Percentiles rank a stretch among this genome's conserved stretches.
phyloP scores from a whole-genome alignment of 2,329 filamentous ascomycete species.

The Fusarium algeriense region DNA sequence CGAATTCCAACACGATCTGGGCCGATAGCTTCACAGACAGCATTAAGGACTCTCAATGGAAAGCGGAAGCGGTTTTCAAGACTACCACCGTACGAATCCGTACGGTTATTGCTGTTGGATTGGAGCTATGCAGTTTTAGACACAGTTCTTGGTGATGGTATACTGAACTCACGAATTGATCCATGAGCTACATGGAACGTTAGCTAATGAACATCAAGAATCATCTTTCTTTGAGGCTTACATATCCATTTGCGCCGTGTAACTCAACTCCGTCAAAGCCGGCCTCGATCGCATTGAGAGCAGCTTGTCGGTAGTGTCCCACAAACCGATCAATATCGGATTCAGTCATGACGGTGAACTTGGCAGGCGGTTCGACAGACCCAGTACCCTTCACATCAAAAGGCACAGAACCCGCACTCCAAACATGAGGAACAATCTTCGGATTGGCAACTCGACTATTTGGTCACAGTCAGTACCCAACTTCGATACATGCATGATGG shows the following conservation, averaged over 20 bases:
- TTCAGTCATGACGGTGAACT: constrained; percentile 67
- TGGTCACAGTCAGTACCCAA: constrained; percentile 1
- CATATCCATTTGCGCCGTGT: constrained; percentile 70
- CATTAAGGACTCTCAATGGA: constrained; percentile 61
- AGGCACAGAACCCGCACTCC: constrained; percentile 37
- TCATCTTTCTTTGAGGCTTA: constrained; percentile 46
- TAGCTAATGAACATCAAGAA: not conserved
- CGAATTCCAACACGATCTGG: constrained; percentile 67
- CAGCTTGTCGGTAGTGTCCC: constrained; percentile 66
- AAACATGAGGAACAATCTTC: constrained; percentile 31
- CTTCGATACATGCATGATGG: constrained; percentile 46
- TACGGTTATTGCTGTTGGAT: constrained; percentile 62
- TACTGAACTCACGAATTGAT: constrained; percentile 65
- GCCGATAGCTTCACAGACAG: constrained; percentile 61
- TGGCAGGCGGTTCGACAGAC: constrained; percentile 24
- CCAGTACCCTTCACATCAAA: constrained; percentile 11
- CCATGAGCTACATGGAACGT: constrained; percentile 52
- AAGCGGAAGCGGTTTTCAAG: constrained; percentile 67
- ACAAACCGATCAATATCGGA: constrained; percentile 75
- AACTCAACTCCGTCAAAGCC: constrained; percentile 80
- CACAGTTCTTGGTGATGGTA: fast-evolving
- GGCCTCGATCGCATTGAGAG: constrained; percentile 68
- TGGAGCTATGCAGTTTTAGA: constrained; percentile 48
- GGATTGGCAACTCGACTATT: constrained; percentile 40
- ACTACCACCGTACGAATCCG: constrained; percentile 65